phyloP scores from a whole-genome alignment of 116 monocot species.

The Posidonia oceanica region DNA sequence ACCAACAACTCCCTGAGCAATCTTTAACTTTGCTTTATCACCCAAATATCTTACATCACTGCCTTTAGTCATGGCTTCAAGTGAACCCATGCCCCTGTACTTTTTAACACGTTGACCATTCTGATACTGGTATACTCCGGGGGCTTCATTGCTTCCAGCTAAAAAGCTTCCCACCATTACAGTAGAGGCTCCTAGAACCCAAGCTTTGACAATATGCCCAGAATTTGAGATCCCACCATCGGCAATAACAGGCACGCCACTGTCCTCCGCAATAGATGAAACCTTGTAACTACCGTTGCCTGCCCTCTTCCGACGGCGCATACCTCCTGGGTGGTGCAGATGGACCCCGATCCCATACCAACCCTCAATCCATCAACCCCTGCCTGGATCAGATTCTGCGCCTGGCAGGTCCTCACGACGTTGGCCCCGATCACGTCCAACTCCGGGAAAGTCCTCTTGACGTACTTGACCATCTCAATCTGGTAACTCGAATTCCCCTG shows the following conservation, averaged over 20 bases:
- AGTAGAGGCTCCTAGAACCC: slow-evolving; percentile 78
- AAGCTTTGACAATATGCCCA: slow-evolving; percentile 96
- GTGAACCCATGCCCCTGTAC: slow-evolving; percentile 97
- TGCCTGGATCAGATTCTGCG: slow-evolving; percentile 71
- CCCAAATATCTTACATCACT: slow-evolving; percentile 88
- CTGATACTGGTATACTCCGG: slow-evolving; percentile 69
- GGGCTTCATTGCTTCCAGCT: slow-evolving; percentile 89
- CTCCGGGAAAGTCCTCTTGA: slow-evolving; percentile 46
- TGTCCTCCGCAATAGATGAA: slow-evolving; percentile 61
- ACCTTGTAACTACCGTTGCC: slow-evolving; percentile 95
- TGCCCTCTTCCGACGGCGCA: slow-evolving; percentile 95
- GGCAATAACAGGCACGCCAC: slow-evolving; percentile 83
- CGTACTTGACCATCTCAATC: slow-evolving; percentile 83
- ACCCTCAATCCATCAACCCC: slow-evolving; percentile 95
- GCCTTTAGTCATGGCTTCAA: slow-evolving; percentile 96
- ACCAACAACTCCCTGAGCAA: slow-evolving; percentile 97
- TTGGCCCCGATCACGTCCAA: slow-evolving; percentile 96
- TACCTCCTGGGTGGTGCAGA: slow-evolving; percentile 97
- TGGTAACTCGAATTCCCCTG: slow-evolving; percentile 95
- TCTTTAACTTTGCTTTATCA: slow-evolving; percentile 72
- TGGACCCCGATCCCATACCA: slow-evolving; percentile 98
- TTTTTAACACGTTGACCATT: slow-evolving; percentile 62
- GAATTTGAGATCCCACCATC: slow-evolving; percentile 96
- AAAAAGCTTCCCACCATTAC: slow-evolving; percentile 98
- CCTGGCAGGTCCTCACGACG: slow-evolving; percentile 77